Evolutionary conservation across 2,329 filamentous ascomycete genomes (phyloP).

Genomic region (Aspergillus floridensis): DNA sequence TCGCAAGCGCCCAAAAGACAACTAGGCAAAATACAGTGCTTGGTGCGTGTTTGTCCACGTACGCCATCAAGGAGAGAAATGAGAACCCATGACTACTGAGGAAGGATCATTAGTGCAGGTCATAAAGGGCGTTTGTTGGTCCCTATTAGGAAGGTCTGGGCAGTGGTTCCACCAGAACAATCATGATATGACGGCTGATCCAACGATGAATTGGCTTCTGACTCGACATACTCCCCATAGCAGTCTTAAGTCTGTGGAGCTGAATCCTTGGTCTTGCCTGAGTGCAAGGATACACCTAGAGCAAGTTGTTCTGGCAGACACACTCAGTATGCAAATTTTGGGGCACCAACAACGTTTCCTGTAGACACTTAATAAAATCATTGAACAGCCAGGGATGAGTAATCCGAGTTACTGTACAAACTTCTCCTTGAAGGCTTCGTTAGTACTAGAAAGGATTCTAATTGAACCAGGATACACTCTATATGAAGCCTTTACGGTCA

Average conservation of each 20-base stretch:
- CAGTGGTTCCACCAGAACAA: neutral
- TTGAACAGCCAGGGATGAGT: neutral
- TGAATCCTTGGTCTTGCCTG: neutral
- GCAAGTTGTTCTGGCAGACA: neutral
- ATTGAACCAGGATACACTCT: neutral
- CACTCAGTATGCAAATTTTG: neutral
- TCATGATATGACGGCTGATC: neutral
- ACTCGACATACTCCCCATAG: neutral
- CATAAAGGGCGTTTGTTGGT: neutral
- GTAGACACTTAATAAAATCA: neutral
- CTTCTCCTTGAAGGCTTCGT: neutral
- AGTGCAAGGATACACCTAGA: neutral
- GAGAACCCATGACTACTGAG: neutral
- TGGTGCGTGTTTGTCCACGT: neutral
- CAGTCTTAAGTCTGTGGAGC: neutral
- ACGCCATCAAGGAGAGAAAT: neutral
- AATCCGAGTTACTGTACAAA: neutral
- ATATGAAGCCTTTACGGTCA: neutral
- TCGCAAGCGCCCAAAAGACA: neutral
- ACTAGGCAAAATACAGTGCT: neutral
- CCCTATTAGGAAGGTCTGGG: constrained; percentile 3
- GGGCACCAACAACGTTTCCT: neutral
- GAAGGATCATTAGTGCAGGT: neutral
- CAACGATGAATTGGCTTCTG: neutral
- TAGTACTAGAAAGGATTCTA: neutral